Conservation (phyloP, 192 early-diverging fungal species). For the Dissophora ornata region DNA sequence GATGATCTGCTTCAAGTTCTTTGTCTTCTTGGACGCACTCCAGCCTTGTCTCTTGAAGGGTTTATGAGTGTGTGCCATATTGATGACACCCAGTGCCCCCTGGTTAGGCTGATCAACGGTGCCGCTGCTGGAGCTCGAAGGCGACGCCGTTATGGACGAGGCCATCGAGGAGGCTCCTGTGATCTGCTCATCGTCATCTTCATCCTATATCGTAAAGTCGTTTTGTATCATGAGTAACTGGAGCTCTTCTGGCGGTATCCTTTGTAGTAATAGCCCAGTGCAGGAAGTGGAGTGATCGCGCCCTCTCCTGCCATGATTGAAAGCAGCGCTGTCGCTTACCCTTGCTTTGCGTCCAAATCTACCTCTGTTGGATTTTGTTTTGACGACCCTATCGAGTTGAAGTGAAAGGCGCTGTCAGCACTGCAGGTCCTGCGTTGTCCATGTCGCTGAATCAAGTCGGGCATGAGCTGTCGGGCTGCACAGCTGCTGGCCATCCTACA, state of each 20-base stretch:
- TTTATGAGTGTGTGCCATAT: constrained; percentile 58
- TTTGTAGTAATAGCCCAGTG: no score
- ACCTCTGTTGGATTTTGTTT: constrained; percentile 20
- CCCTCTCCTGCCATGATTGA: no score
- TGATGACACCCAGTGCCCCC: constrained; percentile 2
- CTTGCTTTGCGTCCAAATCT: constrained; percentile 36
- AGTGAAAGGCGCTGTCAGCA: no score
- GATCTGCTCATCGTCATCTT: constrained; percentile 34
- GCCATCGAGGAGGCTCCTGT: constrained; percentile 48
- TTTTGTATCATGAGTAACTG: no score
- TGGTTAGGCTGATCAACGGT: neutral
- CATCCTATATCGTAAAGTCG: no score
- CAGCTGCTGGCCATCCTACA: neutral
- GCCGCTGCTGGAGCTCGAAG: constrained; percentile 33
- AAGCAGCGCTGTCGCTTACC: no score
- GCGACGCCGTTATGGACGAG: constrained; percentile 38
- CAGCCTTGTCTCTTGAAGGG: constrained; percentile 83
- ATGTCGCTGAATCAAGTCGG: no score
- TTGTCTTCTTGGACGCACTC: constrained; percentile 73
- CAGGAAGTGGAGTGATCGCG: no score
- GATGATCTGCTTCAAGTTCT: constrained; percentile 86
- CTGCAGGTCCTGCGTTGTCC: neutral
- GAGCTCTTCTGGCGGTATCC: no score
- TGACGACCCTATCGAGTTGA: constrained; percentile 29
- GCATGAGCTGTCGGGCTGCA: no score